Conservation (phyloP, 2,329 filamentous ascomycete genomes). For the Monilinia polystroma region DNA sequence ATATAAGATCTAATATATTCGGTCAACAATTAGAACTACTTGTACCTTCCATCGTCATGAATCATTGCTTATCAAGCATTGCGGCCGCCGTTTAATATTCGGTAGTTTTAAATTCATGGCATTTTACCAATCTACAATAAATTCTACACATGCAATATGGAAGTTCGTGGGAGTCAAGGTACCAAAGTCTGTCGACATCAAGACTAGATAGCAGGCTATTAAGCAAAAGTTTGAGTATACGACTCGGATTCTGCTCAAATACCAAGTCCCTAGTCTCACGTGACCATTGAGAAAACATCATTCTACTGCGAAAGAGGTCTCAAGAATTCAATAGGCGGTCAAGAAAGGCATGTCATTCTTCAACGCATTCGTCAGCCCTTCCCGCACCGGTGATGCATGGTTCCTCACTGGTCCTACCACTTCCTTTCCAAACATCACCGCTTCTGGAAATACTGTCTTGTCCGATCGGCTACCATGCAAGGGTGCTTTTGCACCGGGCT, state of each 20-base stretch:
- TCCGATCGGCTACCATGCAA: constrained; percentile 39
- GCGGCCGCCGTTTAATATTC: no score
- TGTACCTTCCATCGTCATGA: no score
- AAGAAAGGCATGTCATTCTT: constrained; percentile 6
- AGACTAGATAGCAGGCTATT: neutral
- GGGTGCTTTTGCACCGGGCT: constrained; percentile 49
- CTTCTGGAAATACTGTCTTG: constrained; percentile 15
- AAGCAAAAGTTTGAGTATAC: neutral
- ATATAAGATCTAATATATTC: no score
- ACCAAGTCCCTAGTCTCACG: no score
- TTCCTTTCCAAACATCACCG: constrained; percentile 25
- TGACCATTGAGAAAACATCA: no score
- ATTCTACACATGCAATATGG: neutral
- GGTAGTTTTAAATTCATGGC: no score
- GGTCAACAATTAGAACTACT: no score
- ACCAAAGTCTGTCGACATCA: neutral
- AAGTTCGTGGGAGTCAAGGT: no score
- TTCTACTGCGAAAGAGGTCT: no score
- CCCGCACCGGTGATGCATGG: constrained; percentile 24
- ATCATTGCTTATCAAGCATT: no score
- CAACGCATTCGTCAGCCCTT: constrained; percentile 26
- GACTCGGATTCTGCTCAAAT: no score
- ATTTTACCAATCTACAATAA: no score
- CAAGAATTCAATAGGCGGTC: neutral
- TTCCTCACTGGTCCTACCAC: constrained; percentile 20